phyloP scores from a whole-genome alignment of 306 rosid species.

The Geum urbanum region DNA sequence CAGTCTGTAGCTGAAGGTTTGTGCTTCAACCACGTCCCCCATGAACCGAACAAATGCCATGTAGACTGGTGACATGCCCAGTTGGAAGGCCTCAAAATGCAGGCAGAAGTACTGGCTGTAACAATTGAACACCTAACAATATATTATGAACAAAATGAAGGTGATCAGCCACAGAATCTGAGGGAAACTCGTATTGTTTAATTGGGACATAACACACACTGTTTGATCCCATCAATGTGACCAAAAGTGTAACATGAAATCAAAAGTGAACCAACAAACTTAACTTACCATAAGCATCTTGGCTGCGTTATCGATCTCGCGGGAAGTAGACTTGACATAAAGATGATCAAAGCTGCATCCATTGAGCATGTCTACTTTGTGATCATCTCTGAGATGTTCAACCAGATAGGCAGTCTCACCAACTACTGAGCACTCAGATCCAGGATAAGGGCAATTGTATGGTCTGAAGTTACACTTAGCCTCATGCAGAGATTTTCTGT shows the following conservation, averaged over 20 bases:
- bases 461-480: conserved; percentile 23
- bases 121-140: conserved; percentile 22
- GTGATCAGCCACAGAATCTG: not conserved
- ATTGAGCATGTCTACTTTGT: conserved; percentile 26
- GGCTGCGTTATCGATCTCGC: conserved; percentile 17
- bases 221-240: not conserved
- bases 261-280: not conserved
- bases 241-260: not conserved
- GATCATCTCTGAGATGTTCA: conserved; percentile 24
- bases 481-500: conserved; percentile 29
- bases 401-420: conserved; percentile 24
- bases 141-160: not conserved
- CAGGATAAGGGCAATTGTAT: conserved; percentile 25
- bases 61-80: conserved; percentile 38
- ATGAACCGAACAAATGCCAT: conserved; percentile 34
- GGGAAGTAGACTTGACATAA: conserved; percentile 23
- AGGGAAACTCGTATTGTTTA: not conserved
- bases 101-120: conserved; percentile 33
- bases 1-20: conserved; percentile 32
- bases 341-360: conserved; percentile 28
- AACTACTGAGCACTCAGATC: conserved; percentile 19
- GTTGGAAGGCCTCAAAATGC: conserved; percentile 43
- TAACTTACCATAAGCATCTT: conserved; percentile 27
- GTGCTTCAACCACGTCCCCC: conserved; percentile 28
- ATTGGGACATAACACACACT: not conserved